Conservation (phyloP, 2,329 filamentous ascomycete species). For the Pseudocercospora macadamiae region DNA sequence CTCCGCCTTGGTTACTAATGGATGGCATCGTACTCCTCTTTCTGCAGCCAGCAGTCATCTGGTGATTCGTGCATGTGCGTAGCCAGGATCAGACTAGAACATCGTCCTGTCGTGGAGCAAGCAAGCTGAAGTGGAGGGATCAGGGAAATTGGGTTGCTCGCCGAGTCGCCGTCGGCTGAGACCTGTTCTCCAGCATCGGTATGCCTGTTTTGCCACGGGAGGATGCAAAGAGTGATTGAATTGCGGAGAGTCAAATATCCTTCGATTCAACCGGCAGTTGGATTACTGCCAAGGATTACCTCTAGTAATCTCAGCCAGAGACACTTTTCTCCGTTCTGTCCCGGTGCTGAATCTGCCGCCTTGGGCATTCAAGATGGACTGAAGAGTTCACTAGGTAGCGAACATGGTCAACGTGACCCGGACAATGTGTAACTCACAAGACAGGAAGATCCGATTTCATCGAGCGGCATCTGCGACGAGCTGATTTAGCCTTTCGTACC, state of each 20-base stretch:
- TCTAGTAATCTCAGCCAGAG: neutral
- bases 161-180: too few relatives aligned
- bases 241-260: neutral
- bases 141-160: too few relatives aligned
- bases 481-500: slow-evolving; percentile 1
- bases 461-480: neutral
- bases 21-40: neutral
- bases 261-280: neutral
- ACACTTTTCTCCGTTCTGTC: neutral
- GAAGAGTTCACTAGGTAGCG: neutral
- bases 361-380: too few relatives aligned
- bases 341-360: too few relatives aligned
- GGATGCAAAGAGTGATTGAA: neutral
- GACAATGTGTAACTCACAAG: too few relatives aligned
- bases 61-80: slow-evolving; percentile 1
- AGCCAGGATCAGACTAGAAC: neutral
- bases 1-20: neutral
- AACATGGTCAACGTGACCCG: neutral
- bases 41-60: neutral
- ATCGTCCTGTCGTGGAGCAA: neutral
- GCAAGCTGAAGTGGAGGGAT: slow-evolving; percentile 4
- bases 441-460: too few relatives aligned
- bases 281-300: too few relatives aligned
- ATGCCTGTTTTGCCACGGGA: neutral
- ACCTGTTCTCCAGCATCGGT: too few relatives aligned